These are phyloP conservation scores for Spizellomyces sp. DNA, from an alignment of 192 early-diverging fungal genomes.

Conservation along the genomic window DNA sequence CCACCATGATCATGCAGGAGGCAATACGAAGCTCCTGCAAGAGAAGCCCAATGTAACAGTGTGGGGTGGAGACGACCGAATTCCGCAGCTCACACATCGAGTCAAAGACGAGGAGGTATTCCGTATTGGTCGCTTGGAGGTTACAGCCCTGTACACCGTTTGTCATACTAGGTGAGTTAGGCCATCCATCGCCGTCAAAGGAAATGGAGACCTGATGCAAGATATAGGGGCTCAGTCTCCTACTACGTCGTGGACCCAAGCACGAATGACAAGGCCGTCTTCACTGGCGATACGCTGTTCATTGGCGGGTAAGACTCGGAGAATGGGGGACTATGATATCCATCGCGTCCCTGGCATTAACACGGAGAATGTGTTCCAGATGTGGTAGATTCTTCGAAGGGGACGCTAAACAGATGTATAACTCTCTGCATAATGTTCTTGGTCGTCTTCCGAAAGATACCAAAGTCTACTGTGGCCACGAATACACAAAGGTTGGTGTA, in stretches of 20 bases:
- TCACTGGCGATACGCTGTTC: slow-evolving; percentile 89
- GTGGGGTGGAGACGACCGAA: slow-evolving; percentile 86
- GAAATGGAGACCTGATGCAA: not conserved
- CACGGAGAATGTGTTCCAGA: slow-evolving; percentile 9
- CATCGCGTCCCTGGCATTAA: not conserved
- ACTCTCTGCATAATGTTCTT: slow-evolving; percentile 69
- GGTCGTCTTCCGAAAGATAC: slow-evolving; percentile 76
- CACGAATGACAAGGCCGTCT: slow-evolving; percentile 71
- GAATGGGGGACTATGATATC: not conserved
- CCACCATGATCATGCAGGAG: slow-evolving; percentile 86
- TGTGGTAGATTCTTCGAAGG: slow-evolving; percentile 97
- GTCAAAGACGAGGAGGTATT: slow-evolving; percentile 74
- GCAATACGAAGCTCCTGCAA: slow-evolving; percentile 65
- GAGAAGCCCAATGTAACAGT: slow-evolving; percentile 61
- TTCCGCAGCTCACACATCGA: slow-evolving; percentile 75
- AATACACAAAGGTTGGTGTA: slow-evolving; percentile 74
- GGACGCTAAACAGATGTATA: slow-evolving; percentile 80
- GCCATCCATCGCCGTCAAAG: not conserved
- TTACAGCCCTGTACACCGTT: slow-evolving; percentile 75
- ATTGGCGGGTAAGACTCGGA: slow-evolving; percentile 51
- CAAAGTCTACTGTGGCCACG: slow-evolving; percentile 89
- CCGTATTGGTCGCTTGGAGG: slow-evolving; percentile 66
- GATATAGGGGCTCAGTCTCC: slow-evolving; percentile 71
- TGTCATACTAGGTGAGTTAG: slow-evolving; percentile 77
- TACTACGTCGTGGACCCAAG: slow-evolving; percentile 70